phyloP scores from a whole-genome alignment of 306 rosid species.

The Cucurbita maxima region DNA sequence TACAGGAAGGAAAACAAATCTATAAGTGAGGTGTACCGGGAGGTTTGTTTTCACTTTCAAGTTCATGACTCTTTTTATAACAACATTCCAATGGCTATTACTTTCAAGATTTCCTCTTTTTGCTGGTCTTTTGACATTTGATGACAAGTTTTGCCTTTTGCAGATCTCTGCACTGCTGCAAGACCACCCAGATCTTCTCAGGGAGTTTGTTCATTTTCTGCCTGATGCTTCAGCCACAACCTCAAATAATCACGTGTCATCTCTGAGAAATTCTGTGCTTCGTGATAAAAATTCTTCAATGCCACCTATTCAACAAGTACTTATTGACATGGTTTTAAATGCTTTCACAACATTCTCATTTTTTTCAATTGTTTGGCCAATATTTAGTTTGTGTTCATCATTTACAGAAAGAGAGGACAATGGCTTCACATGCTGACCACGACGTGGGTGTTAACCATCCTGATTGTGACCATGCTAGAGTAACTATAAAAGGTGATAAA shows the following conservation, averaged over 20 bases:
- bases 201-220: conserved; percentile 80
- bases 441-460: conserved; percentile 63
- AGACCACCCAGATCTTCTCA: conserved; percentile 71
- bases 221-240: conserved; percentile 71
- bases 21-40: conserved; percentile 71
- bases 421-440: conserved; percentile 37
- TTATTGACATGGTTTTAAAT: conserved; percentile 31
- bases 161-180: conserved; percentile 75
- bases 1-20: conserved; percentile 95
- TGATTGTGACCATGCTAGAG: conserved; percentile 64
- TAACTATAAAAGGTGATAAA: conserved; percentile 43
- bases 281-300: conserved; percentile 57
- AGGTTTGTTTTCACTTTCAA: conserved; percentile 29
- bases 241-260: conserved; percentile 42
- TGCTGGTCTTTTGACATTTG: neutral
- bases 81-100: neutral
- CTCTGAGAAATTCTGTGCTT: conserved; percentile 39
- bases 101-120: neutral
- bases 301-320: conserved; percentile 48
- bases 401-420: conserved; percentile 60
- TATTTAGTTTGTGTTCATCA: conserved; percentile 27
- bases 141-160: neutral
- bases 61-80: neutral
- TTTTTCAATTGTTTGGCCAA: conserved; percentile 5
- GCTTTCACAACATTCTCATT: neutral